A percentile compares a stretch with the other conserved stretches of the same genome.
phyloP scores from a whole-genome alignment of 768 basidiomycete genomes.

The Pulveroboletus sp. region DNA sequence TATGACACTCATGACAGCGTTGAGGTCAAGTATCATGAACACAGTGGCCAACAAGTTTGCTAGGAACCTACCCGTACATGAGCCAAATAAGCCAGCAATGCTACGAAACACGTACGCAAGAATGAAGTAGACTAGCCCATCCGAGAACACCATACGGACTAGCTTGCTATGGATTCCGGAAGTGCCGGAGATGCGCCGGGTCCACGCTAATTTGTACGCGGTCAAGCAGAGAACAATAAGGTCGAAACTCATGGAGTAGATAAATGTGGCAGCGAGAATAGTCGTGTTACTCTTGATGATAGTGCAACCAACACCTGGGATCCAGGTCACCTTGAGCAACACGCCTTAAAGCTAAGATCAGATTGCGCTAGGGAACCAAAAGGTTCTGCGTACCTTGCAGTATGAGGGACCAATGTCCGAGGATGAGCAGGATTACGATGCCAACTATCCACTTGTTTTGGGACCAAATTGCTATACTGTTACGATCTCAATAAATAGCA shows the following conservation, averaged over 20 bases:
- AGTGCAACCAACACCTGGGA: constrained; percentile 45
- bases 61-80: constrained; percentile 33
- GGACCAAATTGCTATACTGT: constrained; percentile 64
- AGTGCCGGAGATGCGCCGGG: constrained; percentile 10
- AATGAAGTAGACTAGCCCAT: constrained; percentile 74
- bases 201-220: constrained; percentile 52
- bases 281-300: constrained; percentile 61
- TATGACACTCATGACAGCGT: constrained; percentile 63
- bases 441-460: constrained; percentile 52
- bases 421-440: constrained; percentile 49
- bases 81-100: constrained; percentile 25
- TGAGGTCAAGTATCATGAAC: constrained; percentile 66
- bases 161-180: constrained; percentile 42
- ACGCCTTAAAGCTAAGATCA: constrained; percentile 41
- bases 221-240: constrained; percentile 57
- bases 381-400: constrained; percentile 47
- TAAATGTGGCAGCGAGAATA: constrained; percentile 66
- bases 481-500: constrained; percentile 10
- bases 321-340: constrained; percentile 56
- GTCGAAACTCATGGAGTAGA: constrained; percentile 78
- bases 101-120: constrained; percentile 51
- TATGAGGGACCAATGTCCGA: constrained; percentile 72
- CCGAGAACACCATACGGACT: constrained; percentile 62
- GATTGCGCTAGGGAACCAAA: neutral
- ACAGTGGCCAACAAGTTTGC: constrained; percentile 44